Conservation (phyloP, 768 basidiomycete genomes). For the Galerina marginata region DNA sequence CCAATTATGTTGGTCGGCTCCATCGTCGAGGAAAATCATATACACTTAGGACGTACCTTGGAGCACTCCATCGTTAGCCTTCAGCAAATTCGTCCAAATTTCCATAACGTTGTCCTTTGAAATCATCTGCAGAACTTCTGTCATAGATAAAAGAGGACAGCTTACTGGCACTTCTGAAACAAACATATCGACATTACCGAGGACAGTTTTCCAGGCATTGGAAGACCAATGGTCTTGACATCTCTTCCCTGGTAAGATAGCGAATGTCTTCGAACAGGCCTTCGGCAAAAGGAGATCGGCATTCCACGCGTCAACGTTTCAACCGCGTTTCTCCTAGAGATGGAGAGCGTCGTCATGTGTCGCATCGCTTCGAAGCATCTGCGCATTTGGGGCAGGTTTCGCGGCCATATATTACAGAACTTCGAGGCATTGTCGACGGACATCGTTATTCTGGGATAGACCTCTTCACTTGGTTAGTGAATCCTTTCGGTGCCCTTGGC, state of each 20-base stretch:
- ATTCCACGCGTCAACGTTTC: conserved; percentile 55
- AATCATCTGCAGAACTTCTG: background rate
- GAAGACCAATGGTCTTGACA: conserved; percentile 58
- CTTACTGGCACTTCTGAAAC: conserved; percentile 58
- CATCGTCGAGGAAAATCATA: background rate
- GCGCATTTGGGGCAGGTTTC: conserved; percentile 54
- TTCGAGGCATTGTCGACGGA: conserved; percentile 52
- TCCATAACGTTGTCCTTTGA: conserved; percentile 50
- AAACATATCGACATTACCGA: conserved; percentile 48
- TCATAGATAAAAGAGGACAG: conserved; percentile 16
- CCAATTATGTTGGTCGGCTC: conserved; percentile 9
- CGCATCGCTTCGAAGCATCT: conserved; percentile 60
- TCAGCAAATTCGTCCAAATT: conserved; percentile 64
- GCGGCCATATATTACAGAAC: conserved; percentile 62
- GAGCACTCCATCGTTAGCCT: conserved; percentile 49
- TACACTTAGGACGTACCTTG: conserved; percentile 44
- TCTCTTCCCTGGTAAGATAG: conserved; percentile 60
- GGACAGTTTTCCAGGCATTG: conserved; percentile 56
- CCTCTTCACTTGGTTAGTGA: conserved; percentile 32
- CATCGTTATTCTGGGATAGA: conserved; percentile 54
- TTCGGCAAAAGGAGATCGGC: conserved; percentile 28
- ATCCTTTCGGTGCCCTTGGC: conserved; percentile 11
- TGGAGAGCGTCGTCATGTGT: conserved; percentile 37
- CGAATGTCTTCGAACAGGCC: conserved; percentile 53
- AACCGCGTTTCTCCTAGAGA: conserved; percentile 18